Percentiles rank a stretch among this genome's conserved stretches.
Conservation (phyloP, 2,329 filamentous ascomycete species). For the Colletotrichum sp. region DNA sequence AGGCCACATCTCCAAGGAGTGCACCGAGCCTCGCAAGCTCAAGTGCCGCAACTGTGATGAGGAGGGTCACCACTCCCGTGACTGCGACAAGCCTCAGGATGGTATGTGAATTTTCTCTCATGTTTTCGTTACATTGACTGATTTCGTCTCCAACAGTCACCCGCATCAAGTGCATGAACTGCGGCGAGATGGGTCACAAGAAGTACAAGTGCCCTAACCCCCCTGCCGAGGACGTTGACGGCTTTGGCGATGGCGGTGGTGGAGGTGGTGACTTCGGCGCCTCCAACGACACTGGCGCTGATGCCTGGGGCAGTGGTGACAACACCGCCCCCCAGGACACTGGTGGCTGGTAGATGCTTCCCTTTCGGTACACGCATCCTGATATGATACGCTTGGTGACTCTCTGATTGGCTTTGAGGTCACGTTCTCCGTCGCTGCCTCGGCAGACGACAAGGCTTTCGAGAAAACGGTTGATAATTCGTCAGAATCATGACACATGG, state of each 20-base stretch:
- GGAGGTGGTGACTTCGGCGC: conserved; percentile 1
- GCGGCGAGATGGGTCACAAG: conserved; percentile 52
- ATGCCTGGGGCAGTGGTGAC: background rate
- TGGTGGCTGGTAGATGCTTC: conserved; percentile 11
- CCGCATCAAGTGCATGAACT: conserved; percentile 65
- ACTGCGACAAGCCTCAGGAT: conserved; percentile 65
- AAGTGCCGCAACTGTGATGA: conserved; percentile 67
- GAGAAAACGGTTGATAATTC: background rate
- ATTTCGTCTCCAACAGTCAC: conserved; percentile 38
- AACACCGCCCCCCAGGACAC: background rate
- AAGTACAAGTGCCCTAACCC: conserved; percentile 42
- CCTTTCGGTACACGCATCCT: background rate
- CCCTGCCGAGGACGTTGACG: conserved; percentile 28
- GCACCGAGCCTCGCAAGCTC: conserved; percentile 51
- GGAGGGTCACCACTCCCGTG: conserved; percentile 64
- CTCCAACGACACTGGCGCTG: background rate
- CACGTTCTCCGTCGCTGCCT: conserved; percentile 6
- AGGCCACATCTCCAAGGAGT: conserved; percentile 61
- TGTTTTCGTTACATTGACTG: conserved; percentile 14
- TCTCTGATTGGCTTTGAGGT: conserved; percentile 11
- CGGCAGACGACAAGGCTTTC: conserved; percentile 14
- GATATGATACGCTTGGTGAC: background rate
- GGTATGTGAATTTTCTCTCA: conserved; percentile 39
- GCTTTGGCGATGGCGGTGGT: conserved; percentile 8
- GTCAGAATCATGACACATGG: background rate